These are phyloP conservation scores for Salix purpurea DNA, from an alignment of 345 rosid genomes.

Conservation along the genomic window DNA sequence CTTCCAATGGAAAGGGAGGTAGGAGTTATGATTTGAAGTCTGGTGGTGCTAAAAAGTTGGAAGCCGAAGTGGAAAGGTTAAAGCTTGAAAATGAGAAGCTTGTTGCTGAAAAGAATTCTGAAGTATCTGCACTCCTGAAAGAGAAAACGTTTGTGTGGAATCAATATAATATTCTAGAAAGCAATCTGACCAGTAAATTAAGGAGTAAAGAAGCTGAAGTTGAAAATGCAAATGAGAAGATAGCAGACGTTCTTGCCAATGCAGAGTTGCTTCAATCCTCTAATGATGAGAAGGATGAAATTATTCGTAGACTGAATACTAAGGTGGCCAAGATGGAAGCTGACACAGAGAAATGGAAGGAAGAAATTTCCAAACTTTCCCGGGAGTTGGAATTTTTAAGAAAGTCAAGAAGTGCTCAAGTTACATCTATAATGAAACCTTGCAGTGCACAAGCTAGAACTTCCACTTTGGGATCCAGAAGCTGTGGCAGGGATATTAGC, in stretches of 20 bases:
- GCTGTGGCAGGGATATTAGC: slow-evolving; percentile 6
- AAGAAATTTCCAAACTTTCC: slow-evolving; percentile 45
- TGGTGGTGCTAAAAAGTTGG: slow-evolving; percentile 20
- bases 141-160: slow-evolving; percentile 75
- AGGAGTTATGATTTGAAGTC: slow-evolving; percentile 20
- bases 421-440: slow-evolving; percentile 43
- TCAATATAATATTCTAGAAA: slow-evolving; percentile 59
- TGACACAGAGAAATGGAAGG: slow-evolving; percentile 34
- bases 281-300: slow-evolving; percentile 55
- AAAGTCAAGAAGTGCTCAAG: slow-evolving; percentile 33
- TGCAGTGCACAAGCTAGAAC: slow-evolving; percentile 31
- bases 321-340: slow-evolving; percentile 54
- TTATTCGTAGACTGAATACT: slow-evolving; percentile 41
- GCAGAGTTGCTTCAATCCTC: slow-evolving; percentile 58
- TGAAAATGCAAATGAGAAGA: slow-evolving; percentile 46
- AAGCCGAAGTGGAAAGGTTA: slow-evolving; percentile 44
- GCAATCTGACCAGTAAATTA: slow-evolving; percentile 42
- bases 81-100: slow-evolving; percentile 53
- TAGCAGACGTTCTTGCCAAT: slow-evolving; percentile 46
- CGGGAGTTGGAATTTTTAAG: slow-evolving; percentile 44
- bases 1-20: slow-evolving; percentile 6
- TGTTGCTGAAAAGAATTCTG: slow-evolving; percentile 48
- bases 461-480: slow-evolving; percentile 23
- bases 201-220: slow-evolving; percentile 54
- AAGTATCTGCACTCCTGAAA: slow-evolving; percentile 44